Evolutionary conservation across 1,284 basidiomycete genomes (phyloP).

Genomic region (Ceratobasidium papillatum): DNA sequence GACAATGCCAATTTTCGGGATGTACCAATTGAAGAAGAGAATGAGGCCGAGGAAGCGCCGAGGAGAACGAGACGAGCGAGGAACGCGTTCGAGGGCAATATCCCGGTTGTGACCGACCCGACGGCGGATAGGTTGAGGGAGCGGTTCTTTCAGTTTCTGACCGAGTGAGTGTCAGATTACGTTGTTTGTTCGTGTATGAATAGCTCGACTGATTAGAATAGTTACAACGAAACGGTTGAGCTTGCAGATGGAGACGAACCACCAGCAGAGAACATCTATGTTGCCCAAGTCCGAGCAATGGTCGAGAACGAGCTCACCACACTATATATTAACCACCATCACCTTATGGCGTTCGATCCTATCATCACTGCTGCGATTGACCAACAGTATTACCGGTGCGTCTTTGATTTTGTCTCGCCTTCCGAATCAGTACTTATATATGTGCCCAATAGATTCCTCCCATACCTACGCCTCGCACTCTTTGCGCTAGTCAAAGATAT

Average conservation of each 20-base stretch:
- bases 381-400: constrained; percentile 88
- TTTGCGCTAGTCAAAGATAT: constrained; percentile 88
- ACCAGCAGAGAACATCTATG: constrained; percentile 70
- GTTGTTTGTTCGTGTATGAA: background rate
- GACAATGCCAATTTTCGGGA: background rate
- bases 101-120: constrained; percentile 27
- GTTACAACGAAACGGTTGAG: constrained; percentile 42
- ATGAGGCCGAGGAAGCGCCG: constrained; percentile 4
- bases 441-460: constrained; percentile 69
- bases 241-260: constrained; percentile 63
- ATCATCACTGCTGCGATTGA: constrained; percentile 92
- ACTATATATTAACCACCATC: constrained; percentile 94
- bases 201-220: background rate
- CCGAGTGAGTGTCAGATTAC: constrained; percentile 14
- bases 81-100: constrained; percentile 39
- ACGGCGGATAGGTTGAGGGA: constrained; percentile 24
- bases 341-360: constrained; percentile 89
- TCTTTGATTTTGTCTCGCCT: background rate
- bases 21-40: constrained; percentile 1
- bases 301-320: constrained; percentile 93
- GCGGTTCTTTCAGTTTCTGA: constrained; percentile 34
- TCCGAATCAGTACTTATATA: background rate
- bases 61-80: constrained; percentile 12
- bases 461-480: constrained; percentile 90
- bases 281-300: constrained; percentile 93